These are phyloP conservation scores for Ceratocystis harringtonii DNA, from an alignment of 2,329 filamentous ascomycete genomes.

Conservation along the genomic window DNA sequence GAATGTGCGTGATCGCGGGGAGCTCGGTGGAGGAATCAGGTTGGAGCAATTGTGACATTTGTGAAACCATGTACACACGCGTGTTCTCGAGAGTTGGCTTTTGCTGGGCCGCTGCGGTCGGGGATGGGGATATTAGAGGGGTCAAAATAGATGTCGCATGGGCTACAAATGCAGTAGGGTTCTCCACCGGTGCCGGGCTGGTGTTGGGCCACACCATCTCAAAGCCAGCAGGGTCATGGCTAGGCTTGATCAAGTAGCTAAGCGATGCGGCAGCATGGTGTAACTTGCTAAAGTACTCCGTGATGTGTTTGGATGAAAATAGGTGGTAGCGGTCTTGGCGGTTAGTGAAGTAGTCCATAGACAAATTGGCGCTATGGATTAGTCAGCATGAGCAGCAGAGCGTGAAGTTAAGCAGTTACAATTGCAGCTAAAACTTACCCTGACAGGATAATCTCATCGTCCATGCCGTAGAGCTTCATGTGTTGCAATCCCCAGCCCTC, in stretches of 20 bases:
- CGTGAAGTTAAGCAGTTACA: not conserved
- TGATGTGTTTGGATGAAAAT: slow-evolving; percentile 63
- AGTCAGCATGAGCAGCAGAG: not conserved
- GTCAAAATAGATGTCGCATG: slow-evolving; percentile 52
- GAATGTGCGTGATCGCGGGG: slow-evolving; percentile 59
- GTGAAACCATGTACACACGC: slow-evolving; percentile 69
- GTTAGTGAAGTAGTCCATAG: slow-evolving; percentile 89
- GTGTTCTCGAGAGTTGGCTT: slow-evolving; percentile 36
- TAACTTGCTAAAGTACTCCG: slow-evolving; percentile 66
- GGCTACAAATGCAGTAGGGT: slow-evolving; percentile 53
- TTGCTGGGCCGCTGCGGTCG: slow-evolving; percentile 18
- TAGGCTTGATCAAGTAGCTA: slow-evolving; percentile 63
- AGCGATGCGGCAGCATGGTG: slow-evolving; percentile 64
- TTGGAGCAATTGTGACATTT: slow-evolving; percentile 71
- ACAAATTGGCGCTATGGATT: slow-evolving; percentile 56
- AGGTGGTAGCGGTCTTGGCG: slow-evolving; percentile 90
- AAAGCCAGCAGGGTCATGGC: slow-evolving; percentile 40
- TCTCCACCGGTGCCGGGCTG: slow-evolving; percentile 57
- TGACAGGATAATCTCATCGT: slow-evolving; percentile 89
- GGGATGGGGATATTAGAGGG: slow-evolving; percentile 42
- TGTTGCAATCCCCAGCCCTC: slow-evolving; percentile 97
- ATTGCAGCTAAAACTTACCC: slow-evolving; percentile 38
- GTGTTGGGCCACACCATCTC: slow-evolving; percentile 66
- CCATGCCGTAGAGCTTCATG: slow-evolving; percentile 95
- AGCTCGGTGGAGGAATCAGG: slow-evolving; percentile 79